These are phyloP conservation scores for Colletotrichum cordylinicola DNA, from an alignment of 2,329 filamentous ascomycete species.

Conservation along the genomic window DNA sequence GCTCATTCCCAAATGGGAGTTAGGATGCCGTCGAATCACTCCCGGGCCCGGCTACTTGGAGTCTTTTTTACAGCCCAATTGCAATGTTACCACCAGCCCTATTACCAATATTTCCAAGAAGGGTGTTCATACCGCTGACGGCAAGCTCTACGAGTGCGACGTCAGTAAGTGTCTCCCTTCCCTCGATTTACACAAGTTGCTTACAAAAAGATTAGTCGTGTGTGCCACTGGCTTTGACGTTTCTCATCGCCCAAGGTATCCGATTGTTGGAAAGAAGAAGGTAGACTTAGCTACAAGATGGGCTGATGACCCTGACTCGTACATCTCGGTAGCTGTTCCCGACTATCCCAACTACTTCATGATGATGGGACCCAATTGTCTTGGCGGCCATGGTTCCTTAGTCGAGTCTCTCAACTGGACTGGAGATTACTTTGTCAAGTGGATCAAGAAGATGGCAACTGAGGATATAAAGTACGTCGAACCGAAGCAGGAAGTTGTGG, in stretches of 20 bases:
- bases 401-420: slow-evolving; percentile 22
- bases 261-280: slow-evolving; percentile 52
- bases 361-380: slow-evolving; percentile 24
- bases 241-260: slow-evolving; percentile 31
- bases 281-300: slow-evolving; percentile 56
- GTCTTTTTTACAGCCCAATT: slow-evolving; percentile 22
- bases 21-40: slow-evolving; percentile 25
- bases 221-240: slow-evolving; percentile 27
- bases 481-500: slow-evolving; percentile 37
- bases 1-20: slow-evolving; percentile 25
- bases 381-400: slow-evolving; percentile 19
- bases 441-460: slow-evolving; percentile 27
- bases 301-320: slow-evolving; percentile 36
- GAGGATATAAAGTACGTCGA: slow-evolving; percentile 31
- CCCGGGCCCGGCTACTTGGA: slow-evolving; percentile 27
- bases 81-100: slow-evolving; percentile 21
- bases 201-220: background rate
- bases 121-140: slow-evolving; percentile 15
- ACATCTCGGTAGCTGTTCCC: slow-evolving; percentile 33
- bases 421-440: slow-evolving; percentile 33
- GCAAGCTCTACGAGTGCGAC: slow-evolving; percentile 21
- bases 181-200: background rate
- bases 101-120: slow-evolving; percentile 19
- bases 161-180: slow-evolving; percentile 11
- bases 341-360: slow-evolving; percentile 36